Evolutionary conservation across 208 protist species (phyloP), one percentile per base, ranked within the genome.

Genomic region (Trypanosoma melophagium): DNA sequence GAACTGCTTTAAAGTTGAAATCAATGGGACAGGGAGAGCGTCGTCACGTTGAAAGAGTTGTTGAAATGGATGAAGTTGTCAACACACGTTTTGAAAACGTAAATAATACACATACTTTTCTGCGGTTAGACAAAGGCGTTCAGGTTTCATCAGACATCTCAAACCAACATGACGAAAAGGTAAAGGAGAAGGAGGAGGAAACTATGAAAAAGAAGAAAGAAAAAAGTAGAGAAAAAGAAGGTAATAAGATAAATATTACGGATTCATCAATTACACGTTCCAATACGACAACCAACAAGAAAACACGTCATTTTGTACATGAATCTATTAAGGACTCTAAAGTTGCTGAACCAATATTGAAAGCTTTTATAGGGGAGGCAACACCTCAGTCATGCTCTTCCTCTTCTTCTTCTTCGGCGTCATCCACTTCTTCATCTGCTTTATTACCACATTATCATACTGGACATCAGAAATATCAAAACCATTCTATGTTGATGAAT

Each of bases 61-160:
- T 4, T 9, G 22, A 38, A 35, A 16, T 13, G 38, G 49, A 66
- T 16, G 56, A 56, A 24, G 38, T 19, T 12, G 28, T 66, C 9
- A 21, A 38, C 19, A 66, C 60, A 42, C 21, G 24, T 41, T 14
- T 56, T 56, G 45, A 24, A 38, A 38, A 8, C 25, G 22, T 22
- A 8, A 52, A 53, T 35, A 16, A 22, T 35, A 22, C 25, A 0
- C 45, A 31, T n/a, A 14, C 1, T 24, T 7, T 54, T 41, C 22
- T 25, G 17, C 24, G 21, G 35, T 35, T 53, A 19, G 49, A 66
- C 0, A 54, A 53, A 24, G 22, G 47, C 12, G n/a, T 31, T 10
- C 60, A 66, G n/a, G 49, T 54, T n/a, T 38, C 50, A 22, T 66
- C 59, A 42, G 7, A 25, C 58, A 7, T 17, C 14, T 50, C 28